Conservation (phyloP, 345 rosid genomes). For the Eucalyptus curtisii region DNA sequence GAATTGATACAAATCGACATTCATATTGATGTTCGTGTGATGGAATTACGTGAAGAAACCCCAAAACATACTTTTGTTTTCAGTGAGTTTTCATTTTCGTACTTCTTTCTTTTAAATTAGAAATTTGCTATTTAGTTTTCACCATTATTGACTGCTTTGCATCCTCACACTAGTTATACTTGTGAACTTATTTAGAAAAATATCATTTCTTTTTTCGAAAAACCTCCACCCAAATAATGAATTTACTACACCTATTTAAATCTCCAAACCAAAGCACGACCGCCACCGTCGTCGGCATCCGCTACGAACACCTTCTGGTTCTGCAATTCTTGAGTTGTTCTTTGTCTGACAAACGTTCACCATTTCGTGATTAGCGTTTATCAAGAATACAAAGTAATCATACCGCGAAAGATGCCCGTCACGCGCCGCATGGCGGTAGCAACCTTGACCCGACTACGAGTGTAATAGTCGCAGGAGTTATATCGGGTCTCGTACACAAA, state of each 20-base stretch:
- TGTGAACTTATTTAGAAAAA: background rate
- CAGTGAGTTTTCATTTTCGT: accelerated
- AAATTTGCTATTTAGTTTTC: background rate
- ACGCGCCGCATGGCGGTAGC: background rate
- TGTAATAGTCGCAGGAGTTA: background rate
- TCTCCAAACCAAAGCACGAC: background rate
- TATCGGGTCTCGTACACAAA: accelerated
- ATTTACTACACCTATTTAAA: background rate
- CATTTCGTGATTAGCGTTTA: background rate
- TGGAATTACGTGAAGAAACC: background rate
- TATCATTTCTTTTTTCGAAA: background rate
- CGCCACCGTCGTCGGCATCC: background rate
- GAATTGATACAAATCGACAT: accelerated
- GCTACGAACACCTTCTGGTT: background rate
- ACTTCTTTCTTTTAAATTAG: background rate
- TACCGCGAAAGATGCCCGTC: background rate
- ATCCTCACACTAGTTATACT: background rate
- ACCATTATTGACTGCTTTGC: background rate
- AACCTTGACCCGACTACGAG: background rate
- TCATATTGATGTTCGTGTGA: background rate
- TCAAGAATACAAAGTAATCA: background rate
- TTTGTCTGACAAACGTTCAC: background rate
- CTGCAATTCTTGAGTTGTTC: background rate
- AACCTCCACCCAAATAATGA: background rate
- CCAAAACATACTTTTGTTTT: accelerated